Conservation (phyloP, 164 flowering plant genomes). For the Pachysandra terminalis region DNA sequence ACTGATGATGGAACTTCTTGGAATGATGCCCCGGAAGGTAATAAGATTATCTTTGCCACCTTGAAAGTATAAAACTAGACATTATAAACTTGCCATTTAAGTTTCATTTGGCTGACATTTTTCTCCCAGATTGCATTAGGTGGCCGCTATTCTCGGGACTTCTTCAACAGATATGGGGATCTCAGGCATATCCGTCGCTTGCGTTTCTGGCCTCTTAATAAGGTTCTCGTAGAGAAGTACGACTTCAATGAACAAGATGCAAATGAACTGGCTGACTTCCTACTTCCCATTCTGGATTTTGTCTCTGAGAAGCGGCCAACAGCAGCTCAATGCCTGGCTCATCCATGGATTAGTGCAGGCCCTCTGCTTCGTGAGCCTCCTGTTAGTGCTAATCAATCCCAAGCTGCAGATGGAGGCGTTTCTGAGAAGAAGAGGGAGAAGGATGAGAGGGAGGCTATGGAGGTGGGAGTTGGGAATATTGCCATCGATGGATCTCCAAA, state of each 20-base stretch:
- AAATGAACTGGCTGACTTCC: constrained; percentile 68
- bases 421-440: constrained; percentile 41
- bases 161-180: constrained; percentile 85
- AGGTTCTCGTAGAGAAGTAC: constrained; percentile 82
- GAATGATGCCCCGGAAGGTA: constrained; percentile 98
- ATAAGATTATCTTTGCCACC: constrained; percentile 7
- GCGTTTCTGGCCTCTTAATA: constrained; percentile 84
- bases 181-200: constrained; percentile 78
- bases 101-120: not conserved
- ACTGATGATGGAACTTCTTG: constrained; percentile 96
- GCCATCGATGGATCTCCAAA: constrained; percentile 50
- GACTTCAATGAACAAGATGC: constrained; percentile 84
- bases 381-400: constrained; percentile 19
- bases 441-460: constrained; percentile 79
- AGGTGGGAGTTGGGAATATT: constrained; percentile 66
- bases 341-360: constrained; percentile 72
- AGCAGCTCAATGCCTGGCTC: constrained; percentile 76
- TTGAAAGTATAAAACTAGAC: not conserved
- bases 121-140: constrained; percentile 70
- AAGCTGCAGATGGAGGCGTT: constrained; percentile 19
- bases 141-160: constrained; percentile 85
- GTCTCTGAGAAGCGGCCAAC: constrained; percentile 89
- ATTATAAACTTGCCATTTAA: not conserved
- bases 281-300: constrained; percentile 77
- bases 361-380: constrained; percentile 53